Base-by-base conservation (phyloP, 805 yeast species). In the Nakazawaea molendinolei region DNA sequence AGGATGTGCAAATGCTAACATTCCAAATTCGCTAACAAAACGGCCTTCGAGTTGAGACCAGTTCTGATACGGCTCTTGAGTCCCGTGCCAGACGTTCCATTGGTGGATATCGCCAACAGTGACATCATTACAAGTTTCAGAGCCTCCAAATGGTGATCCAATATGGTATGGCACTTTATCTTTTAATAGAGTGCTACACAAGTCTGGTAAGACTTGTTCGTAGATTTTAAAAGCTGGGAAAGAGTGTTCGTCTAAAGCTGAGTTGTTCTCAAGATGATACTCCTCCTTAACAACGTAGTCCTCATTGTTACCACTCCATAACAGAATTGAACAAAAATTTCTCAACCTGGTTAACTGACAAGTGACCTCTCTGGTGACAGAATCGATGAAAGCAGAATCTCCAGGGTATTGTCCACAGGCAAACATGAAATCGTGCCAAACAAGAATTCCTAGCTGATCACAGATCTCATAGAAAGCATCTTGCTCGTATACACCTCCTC, bases 401-500 rank as follows among this genome's bases (percentile, higher is more conserved):
- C 59, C 68, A 3, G 76, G 77, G 41, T 72, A 72, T 33, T 64
- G 70, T 1, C 75, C 77, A 53, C 78, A 71, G 2, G 73, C 76
- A 56, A 72, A 71, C 75, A 71, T 65, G 47, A 71, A 69, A 45
- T 72, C 78, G 36, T 72, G 77, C 74, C 76, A 72, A 7, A 72
- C 65, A 45, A 72, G 30, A 8, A 72, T 36, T 3, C 74, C 74
- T 3, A 54, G 40, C 14, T 56, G 33, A 43, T 69, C 74, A 49
- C 74, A 69, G 39, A 56, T 60, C 19, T 57, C 52, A 45, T 69
- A 69, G 43, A 69, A 64, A 5, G 41, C 25, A 21, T 67, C 71
- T 18, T 44, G 48, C 41, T 69, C 74, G 42, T 63, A 69, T 40
- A 49, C 52, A 3, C 75, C 75, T 20, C 75, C 75, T 6, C 68